Base-by-base conservation (phyloP, 495 filamentous ascomycete genomes). In the Trichocladium antarcticum region DNA sequence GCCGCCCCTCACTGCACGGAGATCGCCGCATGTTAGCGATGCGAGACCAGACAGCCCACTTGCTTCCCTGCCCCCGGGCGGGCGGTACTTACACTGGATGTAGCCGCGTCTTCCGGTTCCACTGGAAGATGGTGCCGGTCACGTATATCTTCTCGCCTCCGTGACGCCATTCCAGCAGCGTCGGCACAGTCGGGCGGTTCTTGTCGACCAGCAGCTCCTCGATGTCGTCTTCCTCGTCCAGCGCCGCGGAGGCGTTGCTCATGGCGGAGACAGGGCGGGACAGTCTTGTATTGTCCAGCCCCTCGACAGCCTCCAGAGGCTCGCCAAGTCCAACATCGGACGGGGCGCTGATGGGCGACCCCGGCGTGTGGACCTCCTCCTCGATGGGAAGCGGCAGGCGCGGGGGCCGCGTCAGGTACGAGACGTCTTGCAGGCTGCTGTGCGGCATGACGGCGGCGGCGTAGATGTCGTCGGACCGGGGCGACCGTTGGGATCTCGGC, bases 91-190 rank as follows among this genome's bases (percentile, higher is more conserved):
- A 95, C 89, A 82, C 81, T 72, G 77, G 82, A 63, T 86, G 80
- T 60, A 98, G 69, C 43, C 81, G 79, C 56, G 83, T 89, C 64
- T 96, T 96, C 66, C 85, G 82, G 62, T 87, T 85, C 92, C 92
- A 98, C 58, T 85, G 81, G 47, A 89, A 89, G 59, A 96, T 95
- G 16, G 93, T 97, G 52, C 92, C 92, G 1, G 93, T 97, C 32
- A 98, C 86, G 64, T 93, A 97, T 48, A 97, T 81, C 68, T 87
- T 92, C 46, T 93, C 78, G 50, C 84, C 84, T 31, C 76, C 77
- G 21, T 80, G 74, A 42, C 71, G 74, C 92, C 90, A 98, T 66
- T 87, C 82, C 32, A 98, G 77, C 28, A 75, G 61, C 11, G 87
- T 94, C 7, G 89, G 87, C 34, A 97, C 83, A 15, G 78, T 81